Evolutionary conservation across 306 rosid genomes (phyloP), one percentile per base, ranked within the genome.

Genomic region (Trichosanthes cucumerina): DNA sequence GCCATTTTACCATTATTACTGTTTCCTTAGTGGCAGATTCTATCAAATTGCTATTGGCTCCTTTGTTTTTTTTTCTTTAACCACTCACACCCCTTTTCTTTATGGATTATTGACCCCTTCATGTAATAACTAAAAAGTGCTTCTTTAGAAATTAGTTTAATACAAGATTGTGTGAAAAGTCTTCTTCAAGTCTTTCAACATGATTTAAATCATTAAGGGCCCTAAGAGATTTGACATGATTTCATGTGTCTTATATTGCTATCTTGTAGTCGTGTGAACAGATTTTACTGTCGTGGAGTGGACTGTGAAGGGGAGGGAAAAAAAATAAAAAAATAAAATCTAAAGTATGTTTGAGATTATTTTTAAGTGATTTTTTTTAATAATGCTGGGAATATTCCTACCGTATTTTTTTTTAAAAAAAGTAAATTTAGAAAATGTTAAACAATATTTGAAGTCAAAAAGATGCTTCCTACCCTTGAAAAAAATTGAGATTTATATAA

Each of bases 11-110:
- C 9, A 65, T 65, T 38, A 65, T 65, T 65, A 36, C 47, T 65
- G 73, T 65, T 65, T 38, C 73, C 49, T 65, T 19, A 64, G 71
- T 64, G 71, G 46, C 24, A 64, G 3, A 60, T 64, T 64, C 71
- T 64, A 63, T 63, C 39, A 60, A 34, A 60, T 26, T 60, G 9
- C 9, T 24, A 57, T 57, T 57, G 63, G 31, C 19, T 58, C 28
- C 60, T 54, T 54, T 54, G 7, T 58, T 59, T 24, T 59, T 13
- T 12, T 26, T 12, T 1, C 3, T 10, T 28, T 13, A 11, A 58
- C 36, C 3, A 57, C 65, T 18, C 65, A 58, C 1, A 11, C 36
- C 31, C 62, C 14, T 58, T 26, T 60, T 9, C n/a, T 60, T 60
- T 60, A 4, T 57, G 63, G 5, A 57, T 57, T 60, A 57, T 57